Evolutionary conservation across 108 stramenopile species (phyloP).

Genomic region (Cyclostephanos invisitatus): DNA sequence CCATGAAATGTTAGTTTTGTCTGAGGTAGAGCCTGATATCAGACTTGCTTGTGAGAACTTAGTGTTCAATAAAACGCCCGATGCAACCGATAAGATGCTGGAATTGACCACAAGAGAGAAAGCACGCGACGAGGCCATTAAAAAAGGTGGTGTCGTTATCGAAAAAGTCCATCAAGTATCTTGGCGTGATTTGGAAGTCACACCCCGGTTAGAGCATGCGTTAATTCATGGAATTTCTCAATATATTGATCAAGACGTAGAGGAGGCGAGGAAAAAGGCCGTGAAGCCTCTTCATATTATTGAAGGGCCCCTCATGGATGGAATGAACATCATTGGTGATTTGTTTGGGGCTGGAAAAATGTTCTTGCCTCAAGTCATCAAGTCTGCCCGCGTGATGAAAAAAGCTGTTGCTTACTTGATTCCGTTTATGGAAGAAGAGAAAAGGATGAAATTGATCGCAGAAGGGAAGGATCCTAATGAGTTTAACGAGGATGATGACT

Average conservation of each 20-base stretch:
- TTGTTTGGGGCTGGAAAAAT: conserved; percentile 99
- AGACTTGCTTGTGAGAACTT: conserved; percentile 83
- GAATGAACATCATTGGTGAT: conserved; percentile 99
- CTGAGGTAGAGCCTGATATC: conserved; percentile 89
- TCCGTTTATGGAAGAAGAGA: conserved; percentile 99
- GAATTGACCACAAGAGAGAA: conserved; percentile 88
- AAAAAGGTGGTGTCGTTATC: conserved; percentile 74
- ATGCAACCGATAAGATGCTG: conserved; percentile 95
- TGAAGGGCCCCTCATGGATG: conserved; percentile 99
- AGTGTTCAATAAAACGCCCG: conserved; percentile 79
- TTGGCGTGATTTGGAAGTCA: conserved; percentile 86
- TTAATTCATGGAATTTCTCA: conserved; percentile 98
- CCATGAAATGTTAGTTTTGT: conserved; percentile 84
- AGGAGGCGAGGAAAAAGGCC: conserved; percentile 77
- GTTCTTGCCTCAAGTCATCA: conserved; percentile 99
- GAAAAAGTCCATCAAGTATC: conserved; percentile 68
- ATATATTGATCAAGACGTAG: conserved; percentile 87
- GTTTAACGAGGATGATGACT: conserved; percentile 84
- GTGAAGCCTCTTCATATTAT: conserved; percentile 94
- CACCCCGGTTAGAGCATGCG: conserved; percentile 93
- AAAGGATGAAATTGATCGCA: conserved; percentile 82
- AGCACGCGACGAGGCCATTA: conserved; percentile 74
- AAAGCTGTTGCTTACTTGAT: conserved; percentile 98
- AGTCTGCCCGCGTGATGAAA: conserved; percentile 99
- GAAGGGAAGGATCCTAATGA: conserved; percentile 87